phyloP scores from a whole-genome alignment of 2,329 filamentous ascomycete species.

The Trichoderma lentiforme region DNA sequence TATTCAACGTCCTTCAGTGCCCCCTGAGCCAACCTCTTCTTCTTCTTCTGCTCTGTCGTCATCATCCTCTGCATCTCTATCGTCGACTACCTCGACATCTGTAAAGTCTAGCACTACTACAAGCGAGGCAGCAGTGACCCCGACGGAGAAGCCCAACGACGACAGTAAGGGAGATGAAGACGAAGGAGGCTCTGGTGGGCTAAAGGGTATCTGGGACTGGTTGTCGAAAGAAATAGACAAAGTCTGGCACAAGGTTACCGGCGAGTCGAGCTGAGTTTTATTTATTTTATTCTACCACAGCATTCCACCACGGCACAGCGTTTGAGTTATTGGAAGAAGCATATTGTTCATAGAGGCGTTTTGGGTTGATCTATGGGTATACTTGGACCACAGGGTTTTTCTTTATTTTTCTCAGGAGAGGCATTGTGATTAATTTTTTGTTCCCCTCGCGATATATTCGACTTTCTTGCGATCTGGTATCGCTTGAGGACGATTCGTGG shows the following conservation, averaged over 20 bases:
- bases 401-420: neutral
- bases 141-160: slow-evolving; percentile 1
- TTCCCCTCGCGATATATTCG: neutral
- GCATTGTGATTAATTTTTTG: neutral
- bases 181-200: slow-evolving; percentile 25
- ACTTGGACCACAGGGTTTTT: neutral
- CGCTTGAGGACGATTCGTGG: neutral
- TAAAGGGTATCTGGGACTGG: slow-evolving; percentile 48
- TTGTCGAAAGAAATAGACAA: slow-evolving; percentile 46
- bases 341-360: neutral
- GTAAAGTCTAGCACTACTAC: neutral
- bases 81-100: slow-evolving; percentile 19
- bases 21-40: neutral
- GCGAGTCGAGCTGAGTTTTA: neutral
- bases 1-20: slow-evolving; percentile 12
- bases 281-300: neutral
- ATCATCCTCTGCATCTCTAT: neutral
- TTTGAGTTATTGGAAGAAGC: neutral
- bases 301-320: neutral
- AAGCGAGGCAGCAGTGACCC: neutral
- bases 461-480: neutral
- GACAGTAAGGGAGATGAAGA: slow-evolving; percentile 18
- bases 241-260: slow-evolving; percentile 45
- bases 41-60: slow-evolving; percentile 16
- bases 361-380: neutral